Percentiles rank a stretch among this genome's conserved stretches.
Conservation (phyloP, 2,329 filamentous ascomycete genomes). For the Claviceps pazoutovae region DNA sequence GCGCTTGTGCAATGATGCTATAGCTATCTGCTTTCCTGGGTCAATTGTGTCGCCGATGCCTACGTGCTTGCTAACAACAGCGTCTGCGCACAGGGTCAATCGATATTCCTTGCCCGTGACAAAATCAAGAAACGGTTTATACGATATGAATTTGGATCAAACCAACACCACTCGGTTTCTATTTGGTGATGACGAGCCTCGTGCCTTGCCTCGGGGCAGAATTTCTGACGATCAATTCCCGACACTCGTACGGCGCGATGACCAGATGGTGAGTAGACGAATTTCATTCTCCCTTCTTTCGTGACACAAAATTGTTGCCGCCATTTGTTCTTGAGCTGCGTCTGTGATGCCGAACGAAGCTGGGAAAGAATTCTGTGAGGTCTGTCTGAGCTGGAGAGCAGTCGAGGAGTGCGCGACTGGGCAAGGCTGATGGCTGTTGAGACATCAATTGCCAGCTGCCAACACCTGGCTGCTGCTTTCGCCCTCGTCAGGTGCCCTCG, state of each 20-base stretch:
- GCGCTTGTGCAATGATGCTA: background rate
- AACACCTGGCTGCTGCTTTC: conserved; percentile 1
- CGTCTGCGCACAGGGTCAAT: conserved; percentile 47
- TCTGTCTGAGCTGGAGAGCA: background rate
- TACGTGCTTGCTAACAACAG: conserved; percentile 6
- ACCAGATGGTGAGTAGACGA: conserved; percentile 35
- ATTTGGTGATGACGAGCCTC: conserved; percentile 62
- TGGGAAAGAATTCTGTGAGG: background rate
- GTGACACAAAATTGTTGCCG: background rate
- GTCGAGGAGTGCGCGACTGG: background rate
- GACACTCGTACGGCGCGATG: conserved; percentile 57
- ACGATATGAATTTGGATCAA: conserved; percentile 60
- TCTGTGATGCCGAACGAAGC: background rate
- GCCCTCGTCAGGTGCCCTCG: background rate
- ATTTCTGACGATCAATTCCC: conserved; percentile 76
- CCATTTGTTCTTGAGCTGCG: background rate
- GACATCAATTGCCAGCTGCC: background rate
- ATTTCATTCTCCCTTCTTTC: background rate
- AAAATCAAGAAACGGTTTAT: conserved; percentile 50
- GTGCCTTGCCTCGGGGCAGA: conserved; percentile 34
- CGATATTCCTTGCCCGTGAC: conserved; percentile 91
- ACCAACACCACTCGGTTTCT: conserved; percentile 78
- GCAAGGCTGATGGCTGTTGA: conserved; percentile 1
- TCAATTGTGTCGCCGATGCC: background rate
- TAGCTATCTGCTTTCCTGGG: background rate